phyloP scores from a whole-genome alignment of 495 filamentous ascomycete species.

The Podospora appendiculata region DNA sequence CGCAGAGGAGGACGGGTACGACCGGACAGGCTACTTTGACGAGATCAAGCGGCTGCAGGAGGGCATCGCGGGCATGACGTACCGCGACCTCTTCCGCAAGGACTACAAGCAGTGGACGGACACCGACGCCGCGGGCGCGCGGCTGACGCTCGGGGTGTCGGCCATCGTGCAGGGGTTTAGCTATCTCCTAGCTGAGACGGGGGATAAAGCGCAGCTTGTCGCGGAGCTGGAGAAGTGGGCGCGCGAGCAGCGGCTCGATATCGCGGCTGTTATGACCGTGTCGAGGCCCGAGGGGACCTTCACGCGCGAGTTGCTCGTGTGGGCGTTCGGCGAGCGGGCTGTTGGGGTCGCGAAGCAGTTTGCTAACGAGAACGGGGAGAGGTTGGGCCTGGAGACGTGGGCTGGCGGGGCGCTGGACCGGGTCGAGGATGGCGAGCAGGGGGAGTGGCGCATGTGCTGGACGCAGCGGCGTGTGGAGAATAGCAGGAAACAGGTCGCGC shows the following conservation, averaged over 20 bases:
- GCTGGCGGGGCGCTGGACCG: slow-evolving; percentile 35
- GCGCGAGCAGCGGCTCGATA: slow-evolving; percentile 47
- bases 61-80: slow-evolving; percentile 55
- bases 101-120: slow-evolving; percentile 92
- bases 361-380: slow-evolving; percentile 31
- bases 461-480: slow-evolving; percentile 55
- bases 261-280: slow-evolving; percentile 74
- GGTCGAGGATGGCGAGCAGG: slow-evolving; percentile 25
- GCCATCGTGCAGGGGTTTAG: slow-evolving; percentile 60
- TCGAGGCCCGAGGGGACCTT: slow-evolving; percentile 51
- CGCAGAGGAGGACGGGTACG: slow-evolving; percentile 31
- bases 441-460: slow-evolving; percentile 51
- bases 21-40: slow-evolving; percentile 53
- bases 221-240: slow-evolving; percentile 44
- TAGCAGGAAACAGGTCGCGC: slow-evolving; percentile 87
- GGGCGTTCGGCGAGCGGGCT: slow-evolving; percentile 41
- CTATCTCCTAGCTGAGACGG: slow-evolving; percentile 54
- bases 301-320: slow-evolving; percentile 65
- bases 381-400: slow-evolving; percentile 54
- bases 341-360: slow-evolving; percentile 48
- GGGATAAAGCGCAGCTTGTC: slow-evolving; percentile 23
- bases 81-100: slow-evolving; percentile 72
- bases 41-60: slow-evolving; percentile 60
- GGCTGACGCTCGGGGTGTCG: slow-evolving; percentile 62
- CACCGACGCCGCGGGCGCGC: slow-evolving; percentile 6